Evolutionary conservation across 1,284 basidiomycete genomes (phyloP), one percentile per base, ranked within the genome.

Genomic region (Mycena sp.): DNA sequence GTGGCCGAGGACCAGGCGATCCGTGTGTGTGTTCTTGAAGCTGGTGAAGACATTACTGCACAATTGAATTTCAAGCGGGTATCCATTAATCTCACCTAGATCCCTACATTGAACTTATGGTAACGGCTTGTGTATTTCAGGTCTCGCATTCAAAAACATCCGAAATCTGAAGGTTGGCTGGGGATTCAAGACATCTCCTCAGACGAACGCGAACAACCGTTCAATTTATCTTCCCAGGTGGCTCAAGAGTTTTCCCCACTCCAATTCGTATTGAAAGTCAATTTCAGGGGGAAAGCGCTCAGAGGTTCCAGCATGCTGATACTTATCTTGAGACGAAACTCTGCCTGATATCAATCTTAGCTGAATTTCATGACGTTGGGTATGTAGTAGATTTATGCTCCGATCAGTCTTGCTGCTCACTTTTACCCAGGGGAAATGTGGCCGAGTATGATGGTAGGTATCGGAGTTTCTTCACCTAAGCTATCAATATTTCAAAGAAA

Each of bases 21-120:
- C 41, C 74, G 76, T 4, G 78, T 80, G 21, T 69, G 77, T 12
- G 76, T 82, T 10, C 70, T 81, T 10, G 80, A 81, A 65, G 79
- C 78, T 5, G 80, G 80, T 10, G 67, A 66, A 11, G 71, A 71
- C 16, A 72, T 75, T 49, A 54, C 76, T 29, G 67, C 73, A 29
- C 74, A 80, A 56, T 68, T 70, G n/a, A 65, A 71, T 32, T 68
- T 77, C 30, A n/a, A n/a, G n/a, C 51, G 58, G 23, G 51, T 67
- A 12, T 67, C 57, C 14, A 48, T 46, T 44, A 40, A n/a, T 37
- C 25, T 7, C 19, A 16, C 11, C 21, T 7, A 19, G 29, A 19
- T 10, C 29, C n/a, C 12, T 10, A 19, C 19, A 5, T 44, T 17
- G 23, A 51, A 30, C 30, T 25, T 43, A 40, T 26, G 46, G 19